These are phyloP conservation scores for Phytophthora cryptogea DNA, from an alignment of 352 stramenopile species.

Conservation along the genomic window DNA sequence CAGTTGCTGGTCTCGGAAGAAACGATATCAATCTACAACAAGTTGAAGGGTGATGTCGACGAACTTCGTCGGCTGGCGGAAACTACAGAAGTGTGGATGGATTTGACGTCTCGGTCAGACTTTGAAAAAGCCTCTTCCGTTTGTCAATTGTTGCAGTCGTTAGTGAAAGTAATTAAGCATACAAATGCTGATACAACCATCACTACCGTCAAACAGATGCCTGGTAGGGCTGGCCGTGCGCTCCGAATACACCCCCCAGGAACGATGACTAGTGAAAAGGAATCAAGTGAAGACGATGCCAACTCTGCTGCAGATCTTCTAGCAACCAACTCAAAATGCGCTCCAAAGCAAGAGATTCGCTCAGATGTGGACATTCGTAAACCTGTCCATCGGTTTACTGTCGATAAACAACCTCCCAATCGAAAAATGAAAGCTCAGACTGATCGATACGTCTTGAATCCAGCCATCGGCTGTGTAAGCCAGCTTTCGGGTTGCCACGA, in stretches of 20 bases:
- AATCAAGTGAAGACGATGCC: conserved; percentile 17
- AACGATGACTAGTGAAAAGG: conserved; percentile 12
- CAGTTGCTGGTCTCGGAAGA: conserved; percentile 65
- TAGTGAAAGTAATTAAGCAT: conserved; percentile 44
- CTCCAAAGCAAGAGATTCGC: conserved; percentile 17
- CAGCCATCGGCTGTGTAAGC: conserved; percentile 52
- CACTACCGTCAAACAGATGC: neutral
- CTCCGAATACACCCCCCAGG: conserved; percentile 19
- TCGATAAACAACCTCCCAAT: conserved; percentile 58
- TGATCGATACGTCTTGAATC: conserved; percentile 41
- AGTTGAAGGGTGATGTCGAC: conserved; percentile 71
- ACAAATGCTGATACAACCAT: conserved; percentile 2
- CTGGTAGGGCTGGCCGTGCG: conserved; percentile 9
- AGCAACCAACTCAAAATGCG: conserved; percentile 32
- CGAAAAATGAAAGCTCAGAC: conserved; percentile 42
- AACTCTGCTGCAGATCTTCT: conserved; percentile 28
- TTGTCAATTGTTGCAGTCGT: conserved; percentile 49
- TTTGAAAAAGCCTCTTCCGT: conserved; percentile 61
- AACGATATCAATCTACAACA: conserved; percentile 69
- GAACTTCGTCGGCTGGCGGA: conserved; percentile 62
- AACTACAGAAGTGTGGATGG: conserved; percentile 84
- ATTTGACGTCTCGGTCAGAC: conserved; percentile 74
- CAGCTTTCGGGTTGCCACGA: conserved; percentile 51
- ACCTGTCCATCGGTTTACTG: conserved; percentile 19
- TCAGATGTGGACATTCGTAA: conserved; percentile 6